Conservation (phyloP, 257 asterid species). For the Solanum bulbocastanum region DNA sequence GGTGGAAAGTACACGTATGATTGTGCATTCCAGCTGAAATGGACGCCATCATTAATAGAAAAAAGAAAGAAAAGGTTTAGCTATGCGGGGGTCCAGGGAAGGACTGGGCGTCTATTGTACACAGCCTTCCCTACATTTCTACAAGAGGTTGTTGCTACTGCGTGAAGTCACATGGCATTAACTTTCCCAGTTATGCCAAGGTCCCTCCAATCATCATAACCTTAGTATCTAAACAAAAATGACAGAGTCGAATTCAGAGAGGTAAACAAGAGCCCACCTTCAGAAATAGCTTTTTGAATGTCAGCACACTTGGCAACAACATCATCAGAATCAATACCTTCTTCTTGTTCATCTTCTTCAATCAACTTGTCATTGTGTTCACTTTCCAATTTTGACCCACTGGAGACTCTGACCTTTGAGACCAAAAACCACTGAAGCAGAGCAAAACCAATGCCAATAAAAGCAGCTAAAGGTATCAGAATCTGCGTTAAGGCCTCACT, state of each 20-base stretch:
- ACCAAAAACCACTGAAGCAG: conserved; percentile 19
- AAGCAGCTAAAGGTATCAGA: conserved; percentile 15
- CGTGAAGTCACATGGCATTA: too few species aligned
- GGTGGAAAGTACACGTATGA: background rate
- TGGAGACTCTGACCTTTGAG: conserved; percentile 5
- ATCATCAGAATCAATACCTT: conserved; percentile 8
- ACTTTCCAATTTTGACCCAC: background rate
- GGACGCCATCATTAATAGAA: background rate
- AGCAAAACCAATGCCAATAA: conserved; percentile 15
- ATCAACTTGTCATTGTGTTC: conserved; percentile 8
- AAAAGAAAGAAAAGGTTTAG: too few species aligned
- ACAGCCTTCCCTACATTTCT: too few species aligned
- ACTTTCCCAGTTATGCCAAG: too few species aligned
- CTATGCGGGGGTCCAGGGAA: too few species aligned
- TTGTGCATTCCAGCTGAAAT: background rate
- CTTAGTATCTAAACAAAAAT: background rate
- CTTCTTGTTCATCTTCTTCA: conserved; percentile 19
- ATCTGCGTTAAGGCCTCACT: conserved; percentile 10
- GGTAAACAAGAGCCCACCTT: background rate
- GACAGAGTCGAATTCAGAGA: background rate
- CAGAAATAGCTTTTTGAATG: conserved; percentile 25
- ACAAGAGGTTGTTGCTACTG: too few species aligned
- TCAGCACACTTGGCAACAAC: conserved; percentile 22
- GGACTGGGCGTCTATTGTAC: too few species aligned
- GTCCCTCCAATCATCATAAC: too few species aligned